A percentile compares a stretch with the other conserved stretches of the same genome.
These are phyloP conservation scores for Eucalyptus sideroxylon DNA, from an alignment of 345 rosid genomes.

Conservation along the genomic window DNA sequence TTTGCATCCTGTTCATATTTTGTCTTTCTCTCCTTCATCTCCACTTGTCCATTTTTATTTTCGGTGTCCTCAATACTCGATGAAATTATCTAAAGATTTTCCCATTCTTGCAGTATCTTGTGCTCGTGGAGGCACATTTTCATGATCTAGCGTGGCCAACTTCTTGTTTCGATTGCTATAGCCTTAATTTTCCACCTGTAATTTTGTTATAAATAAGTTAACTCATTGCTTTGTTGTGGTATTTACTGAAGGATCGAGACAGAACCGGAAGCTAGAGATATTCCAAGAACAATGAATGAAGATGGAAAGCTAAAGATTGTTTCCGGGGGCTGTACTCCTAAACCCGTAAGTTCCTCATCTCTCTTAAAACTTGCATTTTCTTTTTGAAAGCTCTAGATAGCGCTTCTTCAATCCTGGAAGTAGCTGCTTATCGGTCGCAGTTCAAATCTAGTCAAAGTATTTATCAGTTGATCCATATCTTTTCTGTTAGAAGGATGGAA, in stretches of 20 bases:
- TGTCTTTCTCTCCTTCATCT: not conserved
- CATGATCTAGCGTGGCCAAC: not conserved
- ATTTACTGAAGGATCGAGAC: slow-evolving; percentile 59
- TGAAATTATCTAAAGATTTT: not conserved
- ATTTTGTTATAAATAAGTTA: not conserved
- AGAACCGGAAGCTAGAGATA: slow-evolving; percentile 54
- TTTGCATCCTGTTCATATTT: not conserved
- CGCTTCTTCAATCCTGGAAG: not conserved
- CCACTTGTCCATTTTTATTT: not conserved
- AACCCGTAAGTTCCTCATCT: slow-evolving; percentile 32
- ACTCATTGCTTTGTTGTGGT: not conserved
- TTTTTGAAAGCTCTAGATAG: not conserved
- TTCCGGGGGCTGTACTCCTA: slow-evolving; percentile 63
- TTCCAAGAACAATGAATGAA: slow-evolving; percentile 20
- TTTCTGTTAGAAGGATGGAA: slow-evolving; percentile 24
- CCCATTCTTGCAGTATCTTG: not conserved
- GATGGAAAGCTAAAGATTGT: slow-evolving; percentile 45
- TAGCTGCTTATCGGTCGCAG: not conserved
- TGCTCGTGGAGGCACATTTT: not conserved
- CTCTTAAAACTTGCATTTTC: not conserved
- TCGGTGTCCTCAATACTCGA: not conserved
- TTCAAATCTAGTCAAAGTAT: not conserved
- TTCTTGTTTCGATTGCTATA: not conserved
- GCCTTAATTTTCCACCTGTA: not conserved
- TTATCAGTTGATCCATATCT: not conserved